Conservation (phyloP, 2,329 filamentous ascomycete species). For the Blastomyces parvus region DNA sequence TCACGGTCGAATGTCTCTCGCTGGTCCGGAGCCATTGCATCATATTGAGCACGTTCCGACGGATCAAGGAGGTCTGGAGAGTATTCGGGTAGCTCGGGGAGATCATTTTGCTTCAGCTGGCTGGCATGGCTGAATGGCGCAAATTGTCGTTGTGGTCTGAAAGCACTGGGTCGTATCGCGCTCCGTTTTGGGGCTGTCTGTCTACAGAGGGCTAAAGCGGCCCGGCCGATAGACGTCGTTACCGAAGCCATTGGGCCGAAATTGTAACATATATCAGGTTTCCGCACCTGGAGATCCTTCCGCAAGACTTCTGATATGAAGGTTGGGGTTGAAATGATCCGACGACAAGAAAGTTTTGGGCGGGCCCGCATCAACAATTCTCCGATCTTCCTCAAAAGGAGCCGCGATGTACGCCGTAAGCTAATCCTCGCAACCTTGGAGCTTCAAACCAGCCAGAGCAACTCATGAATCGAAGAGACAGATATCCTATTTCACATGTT, state of each 20-base stretch:
- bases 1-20: constrained; percentile 28
- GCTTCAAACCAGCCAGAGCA: not conserved
- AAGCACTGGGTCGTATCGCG: constrained; percentile 5
- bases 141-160: constrained; percentile 1
- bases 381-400: not conserved
- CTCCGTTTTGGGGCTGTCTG: constrained; percentile 21
- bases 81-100: constrained; percentile 5
- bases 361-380: not conserved
- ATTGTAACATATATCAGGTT: constrained; percentile 12
- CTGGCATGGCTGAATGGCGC: constrained; percentile 3
- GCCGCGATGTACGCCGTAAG: not conserved
- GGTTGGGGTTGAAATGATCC: not conserved
- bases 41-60: constrained; percentile 3
- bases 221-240: constrained; percentile 31
- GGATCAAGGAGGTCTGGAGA: constrained; percentile 1
- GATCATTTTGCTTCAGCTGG: not conserved
- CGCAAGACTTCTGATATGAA: not conserved
- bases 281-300: not conserved
- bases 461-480: not conserved
- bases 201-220: constrained; percentile 26
- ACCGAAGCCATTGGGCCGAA: constrained; percentile 31
- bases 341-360: not conserved
- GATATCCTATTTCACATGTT: not conserved
- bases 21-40: constrained; percentile 22
- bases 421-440: not conserved